Evolutionary conservation across 805 yeast genomes (phyloP).

Genomic region (Saccharomycopsis oosterbeekiorum): DNA sequence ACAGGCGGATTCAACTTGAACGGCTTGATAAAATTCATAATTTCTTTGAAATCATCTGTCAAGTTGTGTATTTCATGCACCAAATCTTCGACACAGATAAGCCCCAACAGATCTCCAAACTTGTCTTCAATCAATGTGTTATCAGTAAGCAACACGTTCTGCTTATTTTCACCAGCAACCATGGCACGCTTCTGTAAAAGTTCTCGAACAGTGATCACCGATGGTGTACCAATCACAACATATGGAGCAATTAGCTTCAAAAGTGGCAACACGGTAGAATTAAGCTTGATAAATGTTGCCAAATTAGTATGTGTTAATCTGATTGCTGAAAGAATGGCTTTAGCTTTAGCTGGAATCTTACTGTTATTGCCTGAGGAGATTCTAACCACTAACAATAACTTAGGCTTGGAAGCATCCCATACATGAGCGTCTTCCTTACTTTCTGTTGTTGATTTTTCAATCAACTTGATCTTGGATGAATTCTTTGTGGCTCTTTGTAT

Average conservation of each 20-base stretch:
- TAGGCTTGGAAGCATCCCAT: slow-evolving; percentile 33
- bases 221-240: slow-evolving; percentile 63
- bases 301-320: slow-evolving; percentile 51
- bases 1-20: slow-evolving; percentile 62
- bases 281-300: slow-evolving; percentile 64
- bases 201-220: slow-evolving; percentile 61
- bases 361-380: slow-evolving; percentile 53
- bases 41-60: slow-evolving; percentile 55
- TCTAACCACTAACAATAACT: slow-evolving; percentile 57
- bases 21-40: slow-evolving; percentile 56
- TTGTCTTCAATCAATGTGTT: slow-evolving; percentile 67
- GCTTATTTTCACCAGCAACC: slow-evolving; percentile 29
- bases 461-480: slow-evolving; percentile 20
- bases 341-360: slow-evolving; percentile 55
- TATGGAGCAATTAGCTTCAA: slow-evolving; percentile 64
- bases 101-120: slow-evolving; percentile 51
- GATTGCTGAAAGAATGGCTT: slow-evolving; percentile 47
- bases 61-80: slow-evolving; percentile 57
- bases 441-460: slow-evolving; percentile 20
- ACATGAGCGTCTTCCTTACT: slow-evolving; percentile 25
- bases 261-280: slow-evolving; percentile 48
- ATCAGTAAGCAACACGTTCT: slow-evolving; percentile 48
- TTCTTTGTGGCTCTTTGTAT: slow-evolving; percentile 50
- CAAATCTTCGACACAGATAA: slow-evolving; percentile 73
- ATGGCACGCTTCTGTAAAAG: slow-evolving; percentile 71